Percentiles rank a stretch among this genome's conserved stretches.
phyloP scores from a whole-genome alignment of 306 rosid genomes.

The Malus domestica region ASM211411v1 NC_041801.1:13358501-13359000 shows the following conservation, averaged over 20 bases:
- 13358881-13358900: background rate
- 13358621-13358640: conserved; percentile 88
- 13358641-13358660: conserved; percentile 86
- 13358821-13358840: background rate
- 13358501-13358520: background rate
- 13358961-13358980: conserved; percentile 68
- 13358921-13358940: conserved; percentile 59
- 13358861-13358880: background rate
- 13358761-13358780: background rate
- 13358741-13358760: background rate
- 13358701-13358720: background rate
- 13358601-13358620: conserved; percentile 61
- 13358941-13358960: conserved; percentile 67
- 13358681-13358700: conserved; percentile 49
- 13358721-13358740: background rate
- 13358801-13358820: background rate
- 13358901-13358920: background rate
- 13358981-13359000: conserved; percentile 88
- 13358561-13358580: background rate
- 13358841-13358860: background rate
- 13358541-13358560: background rate
- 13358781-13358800: background rate
- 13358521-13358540: background rate
- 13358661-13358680: conserved; percentile 92
- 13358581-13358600: conserved; percentile 45